Conservation (phyloP, 1,284 basidiomycete genomes). For the Cryptococcus wingfieldii region DNA sequence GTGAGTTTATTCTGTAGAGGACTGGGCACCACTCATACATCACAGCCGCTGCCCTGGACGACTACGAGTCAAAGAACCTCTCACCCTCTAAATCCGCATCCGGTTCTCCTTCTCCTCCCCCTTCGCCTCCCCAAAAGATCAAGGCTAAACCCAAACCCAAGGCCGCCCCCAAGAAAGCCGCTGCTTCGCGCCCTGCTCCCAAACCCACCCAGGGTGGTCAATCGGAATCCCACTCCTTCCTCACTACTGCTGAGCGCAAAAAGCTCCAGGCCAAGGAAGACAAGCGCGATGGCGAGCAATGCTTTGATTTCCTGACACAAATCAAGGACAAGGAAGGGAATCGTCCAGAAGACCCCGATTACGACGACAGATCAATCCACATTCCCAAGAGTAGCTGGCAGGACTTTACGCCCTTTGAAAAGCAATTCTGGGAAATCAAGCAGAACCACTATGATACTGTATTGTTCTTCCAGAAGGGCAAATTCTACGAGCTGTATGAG, state of each 20-base stretch:
- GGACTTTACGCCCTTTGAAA: conserved; percentile 88
- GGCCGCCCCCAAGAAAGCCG: conserved; percentile 22
- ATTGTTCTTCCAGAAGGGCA: conserved; percentile 86
- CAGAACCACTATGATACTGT: conserved; percentile 92
- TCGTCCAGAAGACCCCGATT: conserved; percentile 71
- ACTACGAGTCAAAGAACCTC: conserved; percentile 29
- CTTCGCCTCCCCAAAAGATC: conserved; percentile 20
- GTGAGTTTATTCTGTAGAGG: conserved; percentile 17
- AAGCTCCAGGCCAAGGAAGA: conserved; percentile 71
- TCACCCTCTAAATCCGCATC: conserved; percentile 30
- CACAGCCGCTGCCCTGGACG: conserved; percentile 38
- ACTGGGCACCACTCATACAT: neutral
- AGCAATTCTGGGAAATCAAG: conserved; percentile 94
- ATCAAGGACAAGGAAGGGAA: conserved; percentile 70
- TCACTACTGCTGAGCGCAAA: conserved; percentile 81
- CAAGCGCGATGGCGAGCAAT: conserved; percentile 73
- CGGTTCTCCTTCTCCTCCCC: conserved; percentile 37
- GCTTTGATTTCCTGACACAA: conserved; percentile 70
- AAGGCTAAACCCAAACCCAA: conserved; percentile 5
- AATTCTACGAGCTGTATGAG: conserved; percentile 73
- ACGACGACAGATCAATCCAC: conserved; percentile 84
- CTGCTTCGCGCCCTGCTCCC: conserved; percentile 18
- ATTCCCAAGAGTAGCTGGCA: conserved; percentile 77
- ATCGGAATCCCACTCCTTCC: conserved; percentile 42
- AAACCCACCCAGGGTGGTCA: conserved; percentile 2